Evolutionary conservation across 345 rosid genomes (phyloP), one percentile per base, ranked within the genome.

Genomic region (Clarkia xantiana): DNA sequence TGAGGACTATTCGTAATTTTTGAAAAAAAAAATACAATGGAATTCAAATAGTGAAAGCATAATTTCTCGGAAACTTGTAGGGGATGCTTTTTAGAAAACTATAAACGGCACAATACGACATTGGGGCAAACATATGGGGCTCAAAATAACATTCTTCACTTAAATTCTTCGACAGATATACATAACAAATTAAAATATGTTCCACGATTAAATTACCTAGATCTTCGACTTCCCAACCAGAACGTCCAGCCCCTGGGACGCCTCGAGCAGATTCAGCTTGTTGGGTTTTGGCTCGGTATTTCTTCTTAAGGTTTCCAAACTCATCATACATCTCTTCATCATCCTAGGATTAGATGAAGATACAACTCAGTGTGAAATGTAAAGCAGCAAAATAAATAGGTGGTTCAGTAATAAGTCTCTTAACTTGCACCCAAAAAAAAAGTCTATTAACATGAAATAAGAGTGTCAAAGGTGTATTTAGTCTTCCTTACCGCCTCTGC

Each of bases 241-340:
- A 94, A 65, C 98, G n/a, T n/a, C n/a, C n/a, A n/a, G n/a, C n/a
- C n/a, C n/a, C n/a, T 22, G 79, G 73, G 69, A 71, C 75, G 15
- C 49, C 76, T 50, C 64, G 72, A 44, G 73, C 82, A 60, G 77
- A 44, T 56, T 91, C 95, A 62, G 78, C 74, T 74, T 72, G 84
- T 52, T 79, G 84, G 46, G 81, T 69, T 78, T 86, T 91, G 39
- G 80, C 86, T 55, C 94, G 95, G 62, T 78, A 84, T 67, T 87
- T 91, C 67, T 91, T 91, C 84, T 87, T 91, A 29, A 91, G 76
- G 67, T 87, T 91, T 53, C 99, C 99, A 73, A 87, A 91, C 69
- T 91, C 99, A 70, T 91, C 99, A 65, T 91, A 91, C 76, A 87
- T 56, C 71, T 87, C 99, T 34, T 95, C 99, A 58, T 91, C 99